These are phyloP conservation scores for Talaromyces sp. DNA, from an alignment of 2,329 filamentous ascomycete genomes.

Conservation along the genomic window DNA sequence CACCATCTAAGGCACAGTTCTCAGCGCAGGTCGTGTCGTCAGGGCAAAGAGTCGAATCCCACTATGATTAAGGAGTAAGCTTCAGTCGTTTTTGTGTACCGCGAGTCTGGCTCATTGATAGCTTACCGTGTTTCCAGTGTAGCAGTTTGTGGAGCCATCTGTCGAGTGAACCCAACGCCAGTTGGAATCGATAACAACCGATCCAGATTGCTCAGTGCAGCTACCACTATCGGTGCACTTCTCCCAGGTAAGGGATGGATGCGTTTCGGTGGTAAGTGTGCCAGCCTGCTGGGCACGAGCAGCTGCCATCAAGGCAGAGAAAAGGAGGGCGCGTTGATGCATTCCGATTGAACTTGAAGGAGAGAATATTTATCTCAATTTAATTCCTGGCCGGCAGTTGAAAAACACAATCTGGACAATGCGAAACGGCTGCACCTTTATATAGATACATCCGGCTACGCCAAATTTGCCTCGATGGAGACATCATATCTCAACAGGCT, in stretches of 20 bases:
- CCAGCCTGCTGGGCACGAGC: constrained; percentile 37
- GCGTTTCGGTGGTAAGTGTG: constrained; percentile 36
- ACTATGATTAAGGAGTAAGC: constrained; percentile 21
- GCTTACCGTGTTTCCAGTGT: constrained; percentile 52
- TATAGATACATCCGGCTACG: background rate
- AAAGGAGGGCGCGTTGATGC: constrained; percentile 35
- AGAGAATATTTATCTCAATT: constrained; percentile 13
- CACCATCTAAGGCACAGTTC: constrained; percentile 61
- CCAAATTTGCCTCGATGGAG: constrained; percentile 1
- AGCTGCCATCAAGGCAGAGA: constrained; percentile 31
- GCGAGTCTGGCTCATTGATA: too few species aligned
- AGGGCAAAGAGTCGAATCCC: constrained; percentile 54
- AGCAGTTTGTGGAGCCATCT: constrained; percentile 58
- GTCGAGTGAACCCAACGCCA: constrained; percentile 61
- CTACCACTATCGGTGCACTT: constrained; percentile 55
- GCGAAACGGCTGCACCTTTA: background rate
- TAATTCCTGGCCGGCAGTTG: background rate
- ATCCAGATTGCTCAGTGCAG: constrained; percentile 56
- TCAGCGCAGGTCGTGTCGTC: constrained; percentile 54
- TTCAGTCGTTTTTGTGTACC: background rate
- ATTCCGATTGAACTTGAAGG: constrained; percentile 19
- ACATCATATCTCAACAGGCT: constrained; percentile 6
- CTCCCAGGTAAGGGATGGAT: constrained; percentile 56
- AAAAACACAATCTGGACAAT: background rate
- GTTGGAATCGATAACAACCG: constrained; percentile 60